Conservation (phyloP, 1,284 basidiomycete species). For the Ustilago hordei region DNA sequence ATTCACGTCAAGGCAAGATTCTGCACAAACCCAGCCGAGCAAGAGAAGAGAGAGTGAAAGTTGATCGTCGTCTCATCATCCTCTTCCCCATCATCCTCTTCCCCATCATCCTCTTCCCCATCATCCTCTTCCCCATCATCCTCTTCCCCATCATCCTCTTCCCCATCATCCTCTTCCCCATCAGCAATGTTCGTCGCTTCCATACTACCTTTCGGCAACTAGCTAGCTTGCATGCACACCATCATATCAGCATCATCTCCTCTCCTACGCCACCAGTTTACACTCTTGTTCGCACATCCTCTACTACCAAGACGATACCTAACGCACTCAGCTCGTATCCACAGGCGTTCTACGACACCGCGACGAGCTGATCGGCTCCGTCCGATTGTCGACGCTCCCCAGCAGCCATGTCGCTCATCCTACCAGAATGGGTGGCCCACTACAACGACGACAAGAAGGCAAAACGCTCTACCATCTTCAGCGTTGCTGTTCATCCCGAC, state of each 20-base stretch:
- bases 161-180: background rate
- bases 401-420: constrained; percentile 59
- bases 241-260: background rate
- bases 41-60: constrained; percentile 1
- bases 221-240: background rate
- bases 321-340: background rate
- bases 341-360: background rate
- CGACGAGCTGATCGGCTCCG: constrained; percentile 9
- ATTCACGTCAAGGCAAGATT: background rate
- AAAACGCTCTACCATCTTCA: constrained; percentile 88
- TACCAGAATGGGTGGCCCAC: constrained; percentile 69
- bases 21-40: background rate
- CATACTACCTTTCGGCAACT: background rate
- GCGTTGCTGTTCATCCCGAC: constrained; percentile 92
- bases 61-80: background rate
- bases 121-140: background rate
- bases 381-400: constrained; percentile 1
- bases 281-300: background rate
- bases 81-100: background rate
- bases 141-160: background rate
- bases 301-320: background rate
- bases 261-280: background rate
- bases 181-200: background rate
- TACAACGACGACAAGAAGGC: constrained; percentile 71
- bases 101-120: no score